Percentiles rank a stretch among this genome's conserved stretches.
phyloP scores from a whole-genome alignment of 495 filamentous ascomycete species.

The Amniculicola lignicola region DNA sequence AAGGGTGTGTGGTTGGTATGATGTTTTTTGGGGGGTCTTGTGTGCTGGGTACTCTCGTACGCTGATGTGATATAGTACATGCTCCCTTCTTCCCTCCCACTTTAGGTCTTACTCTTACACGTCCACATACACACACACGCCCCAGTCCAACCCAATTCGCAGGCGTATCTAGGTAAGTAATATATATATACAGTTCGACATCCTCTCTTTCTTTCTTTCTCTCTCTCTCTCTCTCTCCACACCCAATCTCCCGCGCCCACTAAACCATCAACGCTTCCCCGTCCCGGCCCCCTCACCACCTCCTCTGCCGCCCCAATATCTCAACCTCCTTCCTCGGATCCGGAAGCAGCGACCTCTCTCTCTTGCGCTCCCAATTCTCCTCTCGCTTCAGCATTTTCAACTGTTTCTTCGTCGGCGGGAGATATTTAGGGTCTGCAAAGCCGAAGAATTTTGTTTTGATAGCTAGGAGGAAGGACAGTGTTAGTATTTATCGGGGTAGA shows the following conservation, averaged over 20 bases:
- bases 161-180: too few relatives aligned
- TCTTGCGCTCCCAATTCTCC: background rate
- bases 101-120: too few relatives aligned
- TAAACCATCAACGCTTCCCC: background rate
- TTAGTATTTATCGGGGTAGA: constrained; percentile 1
- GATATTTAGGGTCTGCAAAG: background rate
- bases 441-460: constrained; percentile 26
- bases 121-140: too few relatives aligned
- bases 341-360: background rate
- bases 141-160: too few relatives aligned
- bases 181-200: too few relatives aligned
- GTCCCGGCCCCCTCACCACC: background rate
- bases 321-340: background rate
- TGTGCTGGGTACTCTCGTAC: too few relatives aligned
- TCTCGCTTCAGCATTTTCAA: constrained; percentile 5
- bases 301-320: background rate
- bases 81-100: too few relatives aligned
- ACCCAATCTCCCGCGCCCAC: background rate
- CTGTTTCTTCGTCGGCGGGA: constrained; percentile 6
- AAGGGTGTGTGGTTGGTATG: too few relatives aligned
- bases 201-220: too few relatives aligned
- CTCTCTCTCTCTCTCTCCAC: background rate
- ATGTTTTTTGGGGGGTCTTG: too few relatives aligned
- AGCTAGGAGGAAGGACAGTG: too few relatives aligned
- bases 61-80: too few relatives aligned